Evolutionary conservation across 345 rosid species (phyloP).

Genomic region (Bretschneidera sinensis): DNA sequence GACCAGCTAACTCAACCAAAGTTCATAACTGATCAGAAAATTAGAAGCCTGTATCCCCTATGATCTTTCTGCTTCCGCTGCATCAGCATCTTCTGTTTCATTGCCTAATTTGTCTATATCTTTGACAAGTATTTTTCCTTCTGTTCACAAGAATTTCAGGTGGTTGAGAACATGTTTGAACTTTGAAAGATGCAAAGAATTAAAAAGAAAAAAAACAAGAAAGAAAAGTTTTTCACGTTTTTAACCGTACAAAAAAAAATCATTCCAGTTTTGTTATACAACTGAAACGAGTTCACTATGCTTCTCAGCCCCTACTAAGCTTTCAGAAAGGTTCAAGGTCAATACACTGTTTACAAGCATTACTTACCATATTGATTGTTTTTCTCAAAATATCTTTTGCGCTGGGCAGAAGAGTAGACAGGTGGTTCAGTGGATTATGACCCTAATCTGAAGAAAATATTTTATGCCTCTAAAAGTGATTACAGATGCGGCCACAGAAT

Average conservation of each 20-base stretch:
- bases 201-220: neutral
- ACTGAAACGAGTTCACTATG: neutral
- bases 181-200: neutral
- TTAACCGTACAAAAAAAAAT: too few relatives aligned
- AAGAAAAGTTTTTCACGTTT: too few relatives aligned
- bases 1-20: neutral
- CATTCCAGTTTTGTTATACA: too few relatives aligned
- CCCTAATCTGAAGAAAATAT: too few relatives aligned
- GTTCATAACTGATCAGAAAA: too few relatives aligned
- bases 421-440: neutral
- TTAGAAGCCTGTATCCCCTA: conserved; percentile 9
- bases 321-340: neutral
- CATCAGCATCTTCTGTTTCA: conserved; percentile 52
- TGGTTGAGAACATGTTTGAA: neutral
- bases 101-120: conserved; percentile 76
- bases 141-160: conserved; percentile 33
- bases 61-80: conserved; percentile 31
- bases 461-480: neutral
- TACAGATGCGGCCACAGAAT: neutral
- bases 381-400: too few relatives aligned
- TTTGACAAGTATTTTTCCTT: conserved; percentile 82
- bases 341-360: too few relatives aligned
- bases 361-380: too few relatives aligned
- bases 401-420: too few relatives aligned
- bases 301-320: neutral